Evolutionary conservation across 2,329 filamentous ascomycete genomes (phyloP).

Genomic region (Fusarium beomiforme): DNA sequence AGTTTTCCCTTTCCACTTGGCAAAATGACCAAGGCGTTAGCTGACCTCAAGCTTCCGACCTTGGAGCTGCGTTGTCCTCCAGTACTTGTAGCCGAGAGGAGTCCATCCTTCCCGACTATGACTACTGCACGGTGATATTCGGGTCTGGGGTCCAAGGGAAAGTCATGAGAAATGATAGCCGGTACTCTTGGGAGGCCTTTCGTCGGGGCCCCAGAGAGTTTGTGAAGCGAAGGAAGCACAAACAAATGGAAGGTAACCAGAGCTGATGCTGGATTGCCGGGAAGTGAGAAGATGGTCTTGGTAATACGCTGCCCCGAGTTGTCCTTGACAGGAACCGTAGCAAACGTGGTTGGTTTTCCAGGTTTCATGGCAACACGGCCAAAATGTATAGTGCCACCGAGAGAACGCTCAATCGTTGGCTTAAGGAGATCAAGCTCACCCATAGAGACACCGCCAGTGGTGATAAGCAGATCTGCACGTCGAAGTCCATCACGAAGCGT

Average conservation of each 20-base stretch:
- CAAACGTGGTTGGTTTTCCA: slow-evolving; percentile 97
- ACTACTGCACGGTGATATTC: slow-evolving; percentile 94
- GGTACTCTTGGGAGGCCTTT: slow-evolving; percentile 77
- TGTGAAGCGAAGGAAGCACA: slow-evolving; percentile 86
- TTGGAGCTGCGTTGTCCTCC: slow-evolving; percentile 89
- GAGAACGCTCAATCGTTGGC: slow-evolving; percentile 88
- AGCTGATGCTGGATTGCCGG: slow-evolving; percentile 93
- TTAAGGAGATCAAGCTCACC: slow-evolving; percentile 97
- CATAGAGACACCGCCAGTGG: slow-evolving; percentile 96
- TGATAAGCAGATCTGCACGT: slow-evolving; percentile 83
- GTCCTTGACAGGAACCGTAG: slow-evolving; percentile 78
- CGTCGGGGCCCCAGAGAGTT: slow-evolving; percentile 74
- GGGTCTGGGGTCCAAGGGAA: slow-evolving; percentile 79
- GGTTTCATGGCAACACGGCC: slow-evolving; percentile 98
- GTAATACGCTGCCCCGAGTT: slow-evolving; percentile 65
- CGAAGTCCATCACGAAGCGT: slow-evolving; percentile 79
- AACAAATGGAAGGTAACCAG: slow-evolving; percentile 95
- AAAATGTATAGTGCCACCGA: slow-evolving; percentile 95
- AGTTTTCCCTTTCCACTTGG: slow-evolving; percentile 72
- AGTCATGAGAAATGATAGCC: slow-evolving; percentile 76
- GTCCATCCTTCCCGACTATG: slow-evolving; percentile 70
- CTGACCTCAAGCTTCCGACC: slow-evolving; percentile 87
- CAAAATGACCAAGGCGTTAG: slow-evolving; percentile 86
- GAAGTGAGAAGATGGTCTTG: slow-evolving; percentile 87
- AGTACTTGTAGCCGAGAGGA: slow-evolving; percentile 80